Conservation (phyloP, 2,329 filamentous ascomycete species). For the Pseudopithomyces maydicus region DNA sequence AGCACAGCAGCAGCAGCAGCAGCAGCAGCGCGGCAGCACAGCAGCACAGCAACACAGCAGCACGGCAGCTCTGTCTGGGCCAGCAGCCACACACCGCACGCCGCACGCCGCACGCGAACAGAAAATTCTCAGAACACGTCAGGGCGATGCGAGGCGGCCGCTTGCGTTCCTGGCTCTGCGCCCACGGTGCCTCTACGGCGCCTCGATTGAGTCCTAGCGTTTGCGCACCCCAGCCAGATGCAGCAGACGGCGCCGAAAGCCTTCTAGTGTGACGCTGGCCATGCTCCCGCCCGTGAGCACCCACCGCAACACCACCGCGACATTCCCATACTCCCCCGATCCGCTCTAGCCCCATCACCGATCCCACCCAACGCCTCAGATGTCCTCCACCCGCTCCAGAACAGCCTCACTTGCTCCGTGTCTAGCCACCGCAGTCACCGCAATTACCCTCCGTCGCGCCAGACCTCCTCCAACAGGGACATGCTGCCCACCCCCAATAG, state of each 20-base stretch:
- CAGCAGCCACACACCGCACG: too few relatives aligned
- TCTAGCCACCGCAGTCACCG: too few relatives aligned
- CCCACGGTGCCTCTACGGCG: not conserved
- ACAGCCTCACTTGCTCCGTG: not conserved
- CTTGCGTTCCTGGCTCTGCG: not conserved
- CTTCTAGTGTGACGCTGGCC: not conserved
- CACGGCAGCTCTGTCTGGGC: too few relatives aligned
- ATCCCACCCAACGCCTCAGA: not conserved
- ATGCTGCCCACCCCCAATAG: not conserved
- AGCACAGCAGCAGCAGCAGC: too few relatives aligned
- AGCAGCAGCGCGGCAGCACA: too few relatives aligned
- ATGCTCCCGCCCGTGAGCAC: not conserved
- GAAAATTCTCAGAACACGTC: not conserved
- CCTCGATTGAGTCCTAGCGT: not conserved
- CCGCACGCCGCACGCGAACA: not conserved
- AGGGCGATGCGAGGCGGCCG: not conserved
- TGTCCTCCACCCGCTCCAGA: not conserved
- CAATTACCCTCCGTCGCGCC: not conserved
- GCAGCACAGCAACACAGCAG: too few relatives aligned
- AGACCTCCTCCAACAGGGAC: not conserved
- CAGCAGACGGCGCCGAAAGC: not conserved
- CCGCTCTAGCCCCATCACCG: not conserved
- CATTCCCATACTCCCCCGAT: not conserved
- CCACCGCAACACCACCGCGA: not conserved
- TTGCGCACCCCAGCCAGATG: not conserved